A percentile compares a stretch with the other conserved stretches of the same genome.
phyloP scores from a whole-genome alignment of 2,329 filamentous ascomycete species.

The Microdochium trichocladiopsis region DNA sequence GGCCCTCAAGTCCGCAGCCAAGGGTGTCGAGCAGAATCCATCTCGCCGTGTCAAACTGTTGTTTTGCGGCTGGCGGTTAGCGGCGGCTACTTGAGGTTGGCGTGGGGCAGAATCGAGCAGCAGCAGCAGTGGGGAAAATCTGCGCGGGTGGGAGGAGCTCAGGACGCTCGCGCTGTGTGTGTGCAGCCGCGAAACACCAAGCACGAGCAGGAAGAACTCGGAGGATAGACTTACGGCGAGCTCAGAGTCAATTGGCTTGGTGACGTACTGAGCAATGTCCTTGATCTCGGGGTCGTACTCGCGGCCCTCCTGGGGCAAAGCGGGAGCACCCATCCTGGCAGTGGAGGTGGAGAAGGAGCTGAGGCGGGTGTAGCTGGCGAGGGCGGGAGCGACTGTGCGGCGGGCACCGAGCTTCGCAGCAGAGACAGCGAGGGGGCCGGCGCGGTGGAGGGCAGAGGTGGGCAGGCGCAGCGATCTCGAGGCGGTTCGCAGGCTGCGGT shows the following conservation, averaged over 20 bases:
- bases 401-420: slow-evolving; percentile 15
- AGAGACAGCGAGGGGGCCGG: slow-evolving; percentile 22
- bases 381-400: slow-evolving; percentile 21
- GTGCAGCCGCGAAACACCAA: background rate
- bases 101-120: background rate
- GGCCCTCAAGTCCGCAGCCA: slow-evolving; percentile 90
- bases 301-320: slow-evolving; percentile 42
- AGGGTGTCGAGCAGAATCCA: slow-evolving; percentile 96
- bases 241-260: slow-evolving; percentile 83
- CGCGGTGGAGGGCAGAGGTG: slow-evolving; percentile 26
- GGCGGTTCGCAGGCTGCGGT: slow-evolving; percentile 45
- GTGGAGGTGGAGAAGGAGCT: slow-evolving; percentile 42
- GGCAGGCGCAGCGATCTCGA: slow-evolving; percentile 43
- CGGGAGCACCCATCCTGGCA: slow-evolving; percentile 38
- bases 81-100: slow-evolving; percentile 7
- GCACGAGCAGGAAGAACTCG: slow-evolving; percentile 1
- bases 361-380: slow-evolving; percentile 25
- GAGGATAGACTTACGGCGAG: slow-evolving; percentile 64
- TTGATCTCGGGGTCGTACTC: slow-evolving; percentile 88
- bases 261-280: slow-evolving; percentile 92
- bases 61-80: slow-evolving; percentile 15
- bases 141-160: background rate
- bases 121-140: slow-evolving; percentile 9
- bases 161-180: background rate
- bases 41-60: slow-evolving; percentile 86